phyloP scores from a whole-genome alignment of 768 basidiomycete species.

The Amanita pallidorosea region DNA sequence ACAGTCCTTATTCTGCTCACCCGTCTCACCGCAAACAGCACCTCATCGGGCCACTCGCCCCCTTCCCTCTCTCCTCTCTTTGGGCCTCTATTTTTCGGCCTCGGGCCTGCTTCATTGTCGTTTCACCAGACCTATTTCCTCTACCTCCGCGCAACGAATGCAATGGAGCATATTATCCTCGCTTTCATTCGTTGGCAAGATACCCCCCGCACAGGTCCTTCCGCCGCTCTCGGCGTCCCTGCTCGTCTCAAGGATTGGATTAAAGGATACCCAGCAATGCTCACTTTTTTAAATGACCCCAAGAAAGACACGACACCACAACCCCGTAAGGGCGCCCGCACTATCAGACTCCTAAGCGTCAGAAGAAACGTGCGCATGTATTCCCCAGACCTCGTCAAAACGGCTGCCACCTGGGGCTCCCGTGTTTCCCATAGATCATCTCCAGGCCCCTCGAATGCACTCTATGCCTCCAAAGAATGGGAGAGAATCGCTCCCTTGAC shows the following conservation, averaged over 20 bases:
- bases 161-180: conserved; percentile 89
- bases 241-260: conserved; percentile 88
- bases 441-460: conserved; percentile 22
- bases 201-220: conserved; percentile 29
- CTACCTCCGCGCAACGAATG: conserved; percentile 76
- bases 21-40: conserved; percentile 74
- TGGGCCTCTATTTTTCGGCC: conserved; percentile 82
- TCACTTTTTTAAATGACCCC: conserved; percentile 47
- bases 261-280: conserved; percentile 75
- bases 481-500: conserved; percentile 55
- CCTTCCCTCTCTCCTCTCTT: conserved; percentile 85
- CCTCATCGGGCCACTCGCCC: conserved; percentile 82
- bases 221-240: conserved; percentile 58
- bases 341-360: conserved; percentile 68
- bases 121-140: conserved; percentile 40
- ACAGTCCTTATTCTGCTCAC: conserved; percentile 74
- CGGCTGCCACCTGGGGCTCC: conserved; percentile 37
- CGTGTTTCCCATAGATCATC: conserved; percentile 1
- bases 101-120: conserved; percentile 39
- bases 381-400: conserved; percentile 73
- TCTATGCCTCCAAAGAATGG: conserved; percentile 67
- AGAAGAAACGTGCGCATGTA: conserved; percentile 82
- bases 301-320: conserved; percentile 42
- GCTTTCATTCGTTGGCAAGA: conserved; percentile 82
- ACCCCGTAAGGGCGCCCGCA: conserved; percentile 66